A percentile compares a stretch with the other conserved stretches of the same genome.
phyloP scores from a whole-genome alignment of 768 basidiomycete genomes.

The Lactarius pseudohatsudake region DNA sequence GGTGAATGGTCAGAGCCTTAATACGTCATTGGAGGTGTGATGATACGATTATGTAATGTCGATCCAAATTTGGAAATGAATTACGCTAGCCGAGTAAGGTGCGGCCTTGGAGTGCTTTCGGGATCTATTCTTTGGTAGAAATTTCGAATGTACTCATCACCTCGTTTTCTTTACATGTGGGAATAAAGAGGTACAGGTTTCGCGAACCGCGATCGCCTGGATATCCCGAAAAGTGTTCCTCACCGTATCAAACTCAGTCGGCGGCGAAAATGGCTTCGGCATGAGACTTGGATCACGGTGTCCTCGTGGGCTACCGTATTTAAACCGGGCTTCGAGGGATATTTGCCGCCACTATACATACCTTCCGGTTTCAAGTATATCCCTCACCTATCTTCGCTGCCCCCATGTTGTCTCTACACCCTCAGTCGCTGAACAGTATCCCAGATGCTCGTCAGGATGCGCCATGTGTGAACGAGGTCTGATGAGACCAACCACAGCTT shows the following conservation, averaged over 20 bases:
- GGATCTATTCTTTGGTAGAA: background rate
- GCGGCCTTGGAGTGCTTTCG: background rate
- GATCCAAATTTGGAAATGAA: background rate
- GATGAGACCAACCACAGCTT: constrained; percentile 11
- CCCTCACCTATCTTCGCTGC: background rate
- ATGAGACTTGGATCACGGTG: background rate
- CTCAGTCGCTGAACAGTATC: constrained; percentile 2
- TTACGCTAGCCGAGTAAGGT: background rate
- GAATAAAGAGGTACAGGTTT: background rate
- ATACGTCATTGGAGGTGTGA: constrained; percentile 1
- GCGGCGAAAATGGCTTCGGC: constrained; percentile 11
- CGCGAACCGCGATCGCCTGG: background rate
- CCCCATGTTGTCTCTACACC: constrained; percentile 20
- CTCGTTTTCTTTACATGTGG: constrained; percentile 1
- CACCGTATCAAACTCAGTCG: background rate
- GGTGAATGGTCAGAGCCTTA: background rate
- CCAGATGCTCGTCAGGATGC: constrained; percentile 1
- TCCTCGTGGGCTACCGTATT: background rate
- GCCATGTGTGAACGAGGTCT: constrained; percentile 19
- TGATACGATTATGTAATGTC: background rate
- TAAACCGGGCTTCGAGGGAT: constrained; percentile 16
- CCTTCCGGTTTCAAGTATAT: background rate
- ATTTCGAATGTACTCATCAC: background rate
- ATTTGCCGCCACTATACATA: constrained; percentile 17
- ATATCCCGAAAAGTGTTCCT: background rate